Evolutionary conservation across 2,329 filamentous ascomycete genomes (phyloP), one percentile per base, ranked within the genome.

Genomic region (Botryosphaeria dothidea): DNA sequence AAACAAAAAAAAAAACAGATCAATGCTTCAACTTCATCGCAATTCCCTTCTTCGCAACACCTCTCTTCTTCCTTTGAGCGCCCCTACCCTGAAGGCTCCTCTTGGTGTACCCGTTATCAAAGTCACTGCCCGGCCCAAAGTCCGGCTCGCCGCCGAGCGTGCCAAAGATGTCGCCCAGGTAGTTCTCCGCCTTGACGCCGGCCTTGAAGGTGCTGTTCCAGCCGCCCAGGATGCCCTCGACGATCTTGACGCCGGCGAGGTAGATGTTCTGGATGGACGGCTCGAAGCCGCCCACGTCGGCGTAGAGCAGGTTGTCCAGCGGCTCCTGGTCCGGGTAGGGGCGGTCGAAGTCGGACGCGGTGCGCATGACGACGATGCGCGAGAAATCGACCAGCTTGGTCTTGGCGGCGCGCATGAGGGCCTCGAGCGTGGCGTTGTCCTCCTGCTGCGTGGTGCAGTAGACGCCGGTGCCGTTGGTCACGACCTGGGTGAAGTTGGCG

Each of bases 131-230:
- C 0, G 83, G 82, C 0, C 89, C 89, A 74, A 90, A 91, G 72
- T 90, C 86, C 0, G 89, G 88, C 45, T 77, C 73, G 1, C 88
- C 89, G 1, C 88, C 89, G 3, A 92, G 77, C 9, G 85, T 88
- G 15, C 88, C 90, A 68, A 91, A 88, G 62, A 91, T 86, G 71
- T 91, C 88, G 3, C 89, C 89, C 29, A 92, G 78, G 71, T 92
- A 92, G 70, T 91, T 91, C 2, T 73, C 77, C 0, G 88, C 75
- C 65, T 78, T 71, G 43, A 92, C 74, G 2, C 90, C 90, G 1
- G 72, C 67, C 45, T 78, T 74, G 70, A 87, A 92, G 0, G 77
- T 85, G 9, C 72, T 72, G 23, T 87, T 75, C 90, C 90, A 92
- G 4, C 78, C 81, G 1, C 71, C 63, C 3, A 91, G 58, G 62